phyloP scores from a whole-genome alignment of 352 stramenopile genomes.

The Pythium aquatile region DNA sequence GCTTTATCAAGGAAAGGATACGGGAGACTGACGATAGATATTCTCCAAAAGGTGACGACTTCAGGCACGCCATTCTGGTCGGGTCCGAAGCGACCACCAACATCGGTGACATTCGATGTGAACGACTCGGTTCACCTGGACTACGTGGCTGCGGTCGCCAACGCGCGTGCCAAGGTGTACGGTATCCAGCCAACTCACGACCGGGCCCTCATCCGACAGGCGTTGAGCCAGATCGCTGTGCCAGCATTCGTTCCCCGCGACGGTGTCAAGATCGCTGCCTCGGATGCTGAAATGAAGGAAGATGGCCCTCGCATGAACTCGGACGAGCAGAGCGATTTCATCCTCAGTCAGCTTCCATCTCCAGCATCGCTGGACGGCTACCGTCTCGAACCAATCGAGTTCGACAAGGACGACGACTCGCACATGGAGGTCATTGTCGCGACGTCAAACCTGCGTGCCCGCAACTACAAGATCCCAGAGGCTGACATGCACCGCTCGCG shows the following conservation, averaged over 20 bases:
- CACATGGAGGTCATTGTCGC: constrained; percentile 98
- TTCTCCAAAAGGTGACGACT: constrained; percentile 81
- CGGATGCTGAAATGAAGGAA: constrained; percentile 97
- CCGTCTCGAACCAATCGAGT: constrained; percentile 94
- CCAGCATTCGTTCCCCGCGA: constrained; percentile 92
- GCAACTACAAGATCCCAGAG: constrained; percentile 98
- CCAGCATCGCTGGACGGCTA: constrained; percentile 83
- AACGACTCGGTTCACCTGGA: constrained; percentile 92
- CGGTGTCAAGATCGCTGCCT: constrained; percentile 97
- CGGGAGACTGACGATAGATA: constrained; percentile 6
- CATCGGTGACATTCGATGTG: constrained; percentile 91
- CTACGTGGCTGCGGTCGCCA: constrained; percentile 96
- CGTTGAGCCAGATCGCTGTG: constrained; percentile 88
- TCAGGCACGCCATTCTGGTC: constrained; percentile 99
- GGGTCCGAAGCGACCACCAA: constrained; percentile 95
- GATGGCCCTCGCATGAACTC: constrained; percentile 56
- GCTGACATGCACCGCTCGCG: constrained; percentile 97
- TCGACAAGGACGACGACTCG: constrained; percentile 98
- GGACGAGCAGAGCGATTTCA: constrained; percentile 67
- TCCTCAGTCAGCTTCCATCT: constrained; percentile 86
- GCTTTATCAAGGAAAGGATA: not conserved
- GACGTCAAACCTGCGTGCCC: constrained; percentile 95
- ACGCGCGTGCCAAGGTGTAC: constrained; percentile 94
- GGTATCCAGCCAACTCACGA: constrained; percentile 80
- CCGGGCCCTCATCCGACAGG: constrained; percentile 61